Conservation (phyloP, 768 basidiomycete species). For the Hericium alpestre region DNA sequence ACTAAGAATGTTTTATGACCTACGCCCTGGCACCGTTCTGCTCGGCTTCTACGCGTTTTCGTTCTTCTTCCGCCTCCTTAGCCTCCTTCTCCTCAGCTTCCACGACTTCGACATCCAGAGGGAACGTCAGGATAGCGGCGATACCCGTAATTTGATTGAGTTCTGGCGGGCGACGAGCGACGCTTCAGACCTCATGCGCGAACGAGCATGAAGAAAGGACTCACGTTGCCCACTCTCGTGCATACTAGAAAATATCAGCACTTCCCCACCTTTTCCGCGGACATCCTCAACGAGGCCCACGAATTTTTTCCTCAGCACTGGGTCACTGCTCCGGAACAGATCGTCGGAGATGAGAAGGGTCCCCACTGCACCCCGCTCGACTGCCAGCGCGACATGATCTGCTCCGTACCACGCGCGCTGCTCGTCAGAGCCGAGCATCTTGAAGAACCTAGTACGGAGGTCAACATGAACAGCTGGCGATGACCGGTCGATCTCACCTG, state of each 20-base stretch:
- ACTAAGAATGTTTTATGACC: background rate
- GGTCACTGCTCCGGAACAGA: constrained; percentile 83
- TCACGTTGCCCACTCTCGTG: constrained; percentile 96
- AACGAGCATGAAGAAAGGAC: constrained; percentile 19
- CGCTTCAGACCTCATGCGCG: background rate
- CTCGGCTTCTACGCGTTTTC: background rate
- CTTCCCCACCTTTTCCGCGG: constrained; percentile 81
- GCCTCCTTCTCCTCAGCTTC: constrained; percentile 85
- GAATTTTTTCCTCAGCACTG: constrained; percentile 66
- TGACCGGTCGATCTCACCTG: constrained; percentile 35
- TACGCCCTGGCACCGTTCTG: background rate
- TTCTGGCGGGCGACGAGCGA: constrained; percentile 37
- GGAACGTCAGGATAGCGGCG: constrained; percentile 92
- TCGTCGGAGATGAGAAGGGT: constrained; percentile 92
- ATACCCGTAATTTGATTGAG: constrained; percentile 93
- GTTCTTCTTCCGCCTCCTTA: constrained; percentile 28
- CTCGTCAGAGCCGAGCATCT: constrained; percentile 91
- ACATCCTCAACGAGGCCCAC: constrained; percentile 85
- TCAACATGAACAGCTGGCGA: background rate
- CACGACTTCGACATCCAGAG: constrained; percentile 89
- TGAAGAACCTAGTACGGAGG: constrained; percentile 67
- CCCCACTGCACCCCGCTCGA: constrained; percentile 88
- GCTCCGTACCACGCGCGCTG: constrained; percentile 98
- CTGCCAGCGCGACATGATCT: constrained; percentile 84
- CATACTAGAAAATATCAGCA: constrained; percentile 97